Base-by-base conservation (phyloP, 139 green algal species). In the Edaphochlamys debaryana region DNA sequence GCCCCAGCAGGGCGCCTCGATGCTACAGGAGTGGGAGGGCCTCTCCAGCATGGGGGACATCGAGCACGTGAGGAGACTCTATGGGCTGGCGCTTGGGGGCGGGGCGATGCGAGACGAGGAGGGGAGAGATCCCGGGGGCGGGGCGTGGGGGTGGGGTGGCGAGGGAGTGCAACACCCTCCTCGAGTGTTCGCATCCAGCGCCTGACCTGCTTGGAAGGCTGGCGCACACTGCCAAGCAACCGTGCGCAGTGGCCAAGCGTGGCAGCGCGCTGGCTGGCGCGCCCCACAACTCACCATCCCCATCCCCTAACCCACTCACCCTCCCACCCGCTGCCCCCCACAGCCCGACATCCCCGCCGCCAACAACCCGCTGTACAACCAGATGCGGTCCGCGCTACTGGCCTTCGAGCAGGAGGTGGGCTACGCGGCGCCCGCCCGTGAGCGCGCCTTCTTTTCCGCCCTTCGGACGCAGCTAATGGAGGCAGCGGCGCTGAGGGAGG, bases 401-500 rank as follows among this genome's bases (percentile, higher is more conserved):
- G 50, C 78, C 17, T 84, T 84, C 5, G 78, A 84, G 48, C 19
- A 0, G 5, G 48, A 75, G n/a, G 48, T 75, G 64, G 78, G 48
- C 4, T 84, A 74, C 45, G n/a, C 78, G 2, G 78, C 66, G 5
- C 78, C 78, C 5, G 78, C 78, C 6, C 66, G 78, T 2, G 78
- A 84, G 78, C 78, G 78, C 4, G 78, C 78, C 41, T 84, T 84
- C 48, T 84, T 77, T 27, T 67, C 78, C 22, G 78, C 78, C 0
- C 78, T 84, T 48, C 78, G 78, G 1, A 69, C 78, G 42, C 78
- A 77, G 66, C 78, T 84, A 20, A 77, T 67, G 48, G 78, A 84
- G 36, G 66, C 66, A 29, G 66, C 64, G 13, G 34, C 50, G 78
- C 25, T 56, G 50, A 48, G 37, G 29, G 78, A 84, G 29, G 15